These are phyloP conservation scores for Marasmius tenuissimus DNA, from an alignment of 1,284 basidiomycete species.

Conservation along the genomic window DNA sequence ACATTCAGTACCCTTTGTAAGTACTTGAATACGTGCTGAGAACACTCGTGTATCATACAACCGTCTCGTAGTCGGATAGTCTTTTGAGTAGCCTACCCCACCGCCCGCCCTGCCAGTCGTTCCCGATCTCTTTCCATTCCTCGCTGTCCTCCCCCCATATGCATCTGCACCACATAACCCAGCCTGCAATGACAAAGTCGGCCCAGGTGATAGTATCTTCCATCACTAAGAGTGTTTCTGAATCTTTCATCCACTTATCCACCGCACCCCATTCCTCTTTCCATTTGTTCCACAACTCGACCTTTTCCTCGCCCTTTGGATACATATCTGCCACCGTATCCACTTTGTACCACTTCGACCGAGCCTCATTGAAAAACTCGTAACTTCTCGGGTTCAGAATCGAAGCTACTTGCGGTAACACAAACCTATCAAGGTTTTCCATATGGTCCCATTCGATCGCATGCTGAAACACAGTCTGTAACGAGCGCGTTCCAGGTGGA, in stretches of 20 bases:
- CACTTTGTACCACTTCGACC: constrained; percentile 8
- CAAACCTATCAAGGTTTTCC: not conserved
- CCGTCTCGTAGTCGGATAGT: not conserved
- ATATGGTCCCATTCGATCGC: constrained; percentile 7
- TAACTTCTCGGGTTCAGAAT: not conserved
- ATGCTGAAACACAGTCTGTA: constrained; percentile 24
- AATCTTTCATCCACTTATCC: constrained; percentile 23
- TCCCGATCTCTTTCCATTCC: constrained; percentile 8
- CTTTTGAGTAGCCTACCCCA: constrained; percentile 3
- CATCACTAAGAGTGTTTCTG: constrained; percentile 22
- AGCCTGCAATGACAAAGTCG: constrained; percentile 5
- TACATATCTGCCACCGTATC: constrained; percentile 31
- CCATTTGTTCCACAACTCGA: constrained; percentile 22
- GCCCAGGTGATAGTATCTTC: constrained; percentile 8
- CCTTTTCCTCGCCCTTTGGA: constrained; percentile 25
- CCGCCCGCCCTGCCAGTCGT: constrained; percentile 6
- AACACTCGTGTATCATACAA: not conserved
- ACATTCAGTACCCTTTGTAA: not conserved
- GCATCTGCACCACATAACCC: constrained; percentile 3
- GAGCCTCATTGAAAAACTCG: not conserved
- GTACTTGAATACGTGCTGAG: not conserved
- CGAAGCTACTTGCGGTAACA: not conserved
- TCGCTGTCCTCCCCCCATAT: constrained; percentile 6
- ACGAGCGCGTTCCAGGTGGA: constrained; percentile 20
- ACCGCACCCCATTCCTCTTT: constrained; percentile 24